Evolutionary conservation across 176 grass and related monocot genomes (phyloP).

Genomic region (Canna indica): DNA sequence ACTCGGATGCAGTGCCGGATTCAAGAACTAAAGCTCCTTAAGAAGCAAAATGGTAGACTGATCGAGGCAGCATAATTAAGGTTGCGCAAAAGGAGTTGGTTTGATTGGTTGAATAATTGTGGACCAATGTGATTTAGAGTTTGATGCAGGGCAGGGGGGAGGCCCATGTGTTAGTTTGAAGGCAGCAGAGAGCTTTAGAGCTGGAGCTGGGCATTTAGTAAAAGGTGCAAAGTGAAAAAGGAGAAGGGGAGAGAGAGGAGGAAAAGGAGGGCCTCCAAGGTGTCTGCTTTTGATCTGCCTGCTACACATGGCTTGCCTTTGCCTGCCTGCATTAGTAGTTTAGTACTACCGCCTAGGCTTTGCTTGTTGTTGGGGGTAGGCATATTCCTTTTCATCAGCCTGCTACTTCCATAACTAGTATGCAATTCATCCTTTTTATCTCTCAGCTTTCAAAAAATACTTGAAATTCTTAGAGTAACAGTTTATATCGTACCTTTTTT

Average conservation of each 20-base stretch:
- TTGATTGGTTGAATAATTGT: not conserved
- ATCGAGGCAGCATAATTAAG: not conserved
- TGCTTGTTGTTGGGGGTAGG: conserved; percentile 46
- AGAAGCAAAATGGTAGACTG: not conserved
- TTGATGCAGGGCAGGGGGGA: conserved; percentile 8
- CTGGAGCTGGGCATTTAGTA: conserved; percentile 56
- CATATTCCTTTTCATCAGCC: conserved; percentile 26
- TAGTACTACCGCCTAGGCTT: conserved; percentile 23
- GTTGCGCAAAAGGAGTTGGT: not conserved
- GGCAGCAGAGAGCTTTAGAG: conserved; percentile 63
- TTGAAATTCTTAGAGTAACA: too few relatives aligned
- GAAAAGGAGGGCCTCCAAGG: conserved; percentile 3
- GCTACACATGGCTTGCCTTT: conserved; percentile 25
- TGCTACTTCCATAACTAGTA: too few relatives aligned
- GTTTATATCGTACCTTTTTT: too few relatives aligned
- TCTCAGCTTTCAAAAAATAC: too few relatives aligned
- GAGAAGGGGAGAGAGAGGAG: not conserved
- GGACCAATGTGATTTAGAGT: not conserved
- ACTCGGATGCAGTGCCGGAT: too few relatives aligned
- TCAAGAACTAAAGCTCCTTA: not conserved
- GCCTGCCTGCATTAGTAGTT: too few relatives aligned
- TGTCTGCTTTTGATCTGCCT: conserved; percentile 12
- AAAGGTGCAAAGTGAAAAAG: conserved; percentile 19
- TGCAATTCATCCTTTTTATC: not conserved
- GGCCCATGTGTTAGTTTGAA: conserved; percentile 49